phyloP scores from a whole-genome alignment of 257 asterid species.

The Solanum lignicaule region DNA sequence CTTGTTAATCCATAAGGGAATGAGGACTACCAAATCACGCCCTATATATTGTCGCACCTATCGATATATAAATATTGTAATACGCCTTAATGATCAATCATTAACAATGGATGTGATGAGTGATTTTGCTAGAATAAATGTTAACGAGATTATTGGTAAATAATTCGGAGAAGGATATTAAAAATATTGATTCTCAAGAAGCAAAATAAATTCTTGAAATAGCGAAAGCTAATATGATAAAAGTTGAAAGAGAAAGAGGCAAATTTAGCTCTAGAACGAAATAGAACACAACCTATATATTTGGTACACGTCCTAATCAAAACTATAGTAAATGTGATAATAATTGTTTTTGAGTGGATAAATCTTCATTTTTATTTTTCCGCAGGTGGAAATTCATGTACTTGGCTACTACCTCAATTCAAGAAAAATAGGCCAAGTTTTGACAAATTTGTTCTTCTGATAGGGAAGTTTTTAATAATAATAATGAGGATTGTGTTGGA shows the following conservation, averaged over 20 bases:
- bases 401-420: not conserved
- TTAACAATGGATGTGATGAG: not conserved
- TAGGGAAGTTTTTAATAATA: not conserved
- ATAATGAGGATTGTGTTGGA: too few species aligned
- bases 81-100: not conserved
- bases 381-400: not conserved
- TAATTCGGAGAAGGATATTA: not conserved
- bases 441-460: not conserved
- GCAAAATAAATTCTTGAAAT: not conserved
- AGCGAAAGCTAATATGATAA: not conserved
- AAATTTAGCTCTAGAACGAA: not conserved
- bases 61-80: not conserved
- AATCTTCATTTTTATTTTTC: not conserved
- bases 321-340: not conserved
- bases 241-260: not conserved
- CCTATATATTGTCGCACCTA: not conserved
- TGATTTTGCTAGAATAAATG: not conserved
- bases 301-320: not conserved
- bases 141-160: not conserved
- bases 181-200: not conserved
- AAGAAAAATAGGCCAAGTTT: not conserved
- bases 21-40: not conserved
- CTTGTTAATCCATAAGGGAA: not conserved
- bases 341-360: not conserved
- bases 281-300: not conserved